Evolutionary conservation across 2,329 filamentous ascomycete species (phyloP).

Genomic region (Cladosporium oxysporum): DNA sequence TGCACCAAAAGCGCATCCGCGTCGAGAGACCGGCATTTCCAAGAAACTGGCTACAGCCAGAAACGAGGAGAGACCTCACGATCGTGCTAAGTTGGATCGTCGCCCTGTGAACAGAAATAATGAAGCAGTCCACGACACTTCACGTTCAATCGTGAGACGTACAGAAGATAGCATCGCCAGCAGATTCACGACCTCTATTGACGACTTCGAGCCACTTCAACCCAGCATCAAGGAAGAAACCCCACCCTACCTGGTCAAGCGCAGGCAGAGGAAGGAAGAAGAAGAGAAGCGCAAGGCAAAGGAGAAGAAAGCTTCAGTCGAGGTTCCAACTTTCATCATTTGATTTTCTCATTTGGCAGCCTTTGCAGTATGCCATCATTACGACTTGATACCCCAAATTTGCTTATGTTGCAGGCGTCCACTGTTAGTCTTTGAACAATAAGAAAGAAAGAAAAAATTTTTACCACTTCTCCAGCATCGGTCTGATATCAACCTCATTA

Average conservation of each 20-base stretch:
- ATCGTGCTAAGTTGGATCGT: not conserved
- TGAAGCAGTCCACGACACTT: not conserved
- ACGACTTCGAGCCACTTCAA: conserved; percentile 1
- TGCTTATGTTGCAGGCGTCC: not conserved
- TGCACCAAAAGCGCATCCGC: not conserved
- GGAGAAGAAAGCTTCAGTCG: conserved; percentile 30
- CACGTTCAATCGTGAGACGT: not conserved
- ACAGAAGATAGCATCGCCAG: not conserved
- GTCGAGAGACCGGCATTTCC: conserved; percentile 22
- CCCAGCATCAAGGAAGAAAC: conserved; percentile 20
- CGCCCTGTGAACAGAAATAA: not conserved
- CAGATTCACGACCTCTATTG: not conserved
- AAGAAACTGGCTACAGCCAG: conserved; percentile 23
- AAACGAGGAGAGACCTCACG: conserved; percentile 7
- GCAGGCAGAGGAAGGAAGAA: conserved; percentile 33
- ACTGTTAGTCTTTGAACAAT: not conserved
- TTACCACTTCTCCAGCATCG: conserved; percentile 81
- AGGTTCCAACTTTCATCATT: conserved; percentile 49
- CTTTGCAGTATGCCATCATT: conserved; percentile 3
- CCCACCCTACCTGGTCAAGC: conserved; percentile 27
- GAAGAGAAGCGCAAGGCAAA: conserved; percentile 29
- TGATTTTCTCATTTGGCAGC: conserved; percentile 27
- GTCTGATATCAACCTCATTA: conserved; percentile 77
- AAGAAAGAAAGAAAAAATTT: not conserved
- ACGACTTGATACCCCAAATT: conserved; percentile 3